Base-by-base conservation (phyloP, 805 yeast species). In the Candida wancherniae region DNA sequence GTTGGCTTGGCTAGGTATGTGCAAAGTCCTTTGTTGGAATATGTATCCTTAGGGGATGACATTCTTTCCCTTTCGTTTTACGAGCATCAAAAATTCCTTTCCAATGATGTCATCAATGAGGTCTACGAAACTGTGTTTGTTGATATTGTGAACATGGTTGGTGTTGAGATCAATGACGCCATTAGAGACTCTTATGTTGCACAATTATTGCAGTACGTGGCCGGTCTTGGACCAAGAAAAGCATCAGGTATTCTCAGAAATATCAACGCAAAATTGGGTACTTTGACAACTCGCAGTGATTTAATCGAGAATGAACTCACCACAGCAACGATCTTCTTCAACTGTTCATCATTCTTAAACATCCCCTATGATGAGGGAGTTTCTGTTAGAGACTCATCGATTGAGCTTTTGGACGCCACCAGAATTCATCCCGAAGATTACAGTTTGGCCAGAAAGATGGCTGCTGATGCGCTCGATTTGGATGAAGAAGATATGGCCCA, bases 371-470 rank as follows among this genome's bases (percentile, higher is more conserved):
- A 74, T 34, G 74, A 78, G 31, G 70, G 77, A 42, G 66, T 77
- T 26, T 67, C 61, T 22, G 48, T 53, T 9, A 69, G 72, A 28
- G 79, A 77, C 36, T 63, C 75, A n/a, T 77, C 79, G 16, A 73
- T 81, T 20, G 97, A 90, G 50, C 67, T 82, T 24, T 69, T 92
- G 45, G 99, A 92, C 57, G 88, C 92, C 29, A 92, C 98, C 0
- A 75, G 98, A 62, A 87, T 92, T 27, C 99, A 92, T 50, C 97
- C 97, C 6, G 97, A 92, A 58, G 99, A 92, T 61, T 92, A 92
- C 55, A 95, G 85, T 42, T 69, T 92, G 45, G 97, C 97, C 3
- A 76, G 92, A 29, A 92, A 92, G 56, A 92, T 92, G 88, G 97
- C 97, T 6, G 92, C 95, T 2, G 98, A 92, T 65, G 97, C 98